Evolutionary conservation across 2,329 filamentous ascomycete species (phyloP).

Genomic region (Trichoderma atrobrunneum): DNA sequence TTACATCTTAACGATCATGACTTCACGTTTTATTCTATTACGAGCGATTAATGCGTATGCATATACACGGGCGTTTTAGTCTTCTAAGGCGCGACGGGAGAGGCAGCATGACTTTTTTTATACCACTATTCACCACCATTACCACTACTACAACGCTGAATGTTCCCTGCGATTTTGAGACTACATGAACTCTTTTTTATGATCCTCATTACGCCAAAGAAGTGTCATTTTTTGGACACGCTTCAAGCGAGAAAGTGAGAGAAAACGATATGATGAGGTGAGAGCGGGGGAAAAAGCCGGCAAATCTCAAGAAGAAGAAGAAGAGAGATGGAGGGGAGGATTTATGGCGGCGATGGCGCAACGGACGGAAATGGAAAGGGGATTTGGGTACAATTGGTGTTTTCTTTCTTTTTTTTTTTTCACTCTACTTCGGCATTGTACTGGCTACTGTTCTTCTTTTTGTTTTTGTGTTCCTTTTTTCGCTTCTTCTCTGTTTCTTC

Average conservation of each 20-base stretch:
- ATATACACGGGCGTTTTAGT: constrained; percentile 45
- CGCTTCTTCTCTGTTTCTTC: constrained; percentile 6
- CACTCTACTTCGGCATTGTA: constrained; percentile 10
- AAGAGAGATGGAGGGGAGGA: not conserved
- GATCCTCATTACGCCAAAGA: not conserved
- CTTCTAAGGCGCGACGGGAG: constrained; percentile 17
- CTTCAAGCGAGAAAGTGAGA: not conserved
- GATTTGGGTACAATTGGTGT: constrained; percentile 1
- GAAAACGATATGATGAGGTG: not conserved
- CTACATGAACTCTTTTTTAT: not conserved
- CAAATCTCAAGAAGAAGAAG: not conserved
- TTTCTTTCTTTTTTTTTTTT: not conserved
- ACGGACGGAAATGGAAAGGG: constrained; percentile 16
- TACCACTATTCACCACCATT: not conserved
- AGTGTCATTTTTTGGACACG: not conserved
- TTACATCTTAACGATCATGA: constrained; percentile 43
- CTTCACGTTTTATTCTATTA: constrained; percentile 33
- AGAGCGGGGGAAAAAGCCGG: not conserved
- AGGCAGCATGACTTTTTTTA: constrained; percentile 14
- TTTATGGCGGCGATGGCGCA: constrained; percentile 15
- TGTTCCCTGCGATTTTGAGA: constrained; percentile 9
- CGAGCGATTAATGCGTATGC: constrained; percentile 43
- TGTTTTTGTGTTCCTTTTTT: not conserved
- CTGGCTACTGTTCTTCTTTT: constrained; percentile 13
- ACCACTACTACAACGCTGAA: constrained; percentile 6